Evolutionary conservation across 129 eudicot species (phyloP), one percentile per base, ranked within the genome.

Genomic region (Deinandra increscens): DNA sequence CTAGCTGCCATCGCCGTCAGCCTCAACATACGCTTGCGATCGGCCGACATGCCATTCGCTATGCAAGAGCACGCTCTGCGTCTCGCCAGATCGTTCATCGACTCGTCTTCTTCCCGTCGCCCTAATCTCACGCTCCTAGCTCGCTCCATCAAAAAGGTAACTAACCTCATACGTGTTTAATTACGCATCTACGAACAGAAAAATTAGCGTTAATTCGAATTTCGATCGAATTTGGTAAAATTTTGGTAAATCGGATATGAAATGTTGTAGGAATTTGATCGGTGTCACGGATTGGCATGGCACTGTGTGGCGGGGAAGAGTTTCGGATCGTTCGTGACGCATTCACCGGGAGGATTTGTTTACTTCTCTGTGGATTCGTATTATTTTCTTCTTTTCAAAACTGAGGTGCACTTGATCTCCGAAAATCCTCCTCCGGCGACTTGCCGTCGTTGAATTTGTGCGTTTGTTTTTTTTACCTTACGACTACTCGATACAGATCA

Each of bases 291-390:
- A 66, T 79, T 75, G 68, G 93, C 87, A 45, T 91, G 97, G 97
- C 97, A 91, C 82, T 91, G 97, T 70, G 79, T 91, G 54, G 97
- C 84, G 12, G 97, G 97, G 39, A 91, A 88, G 88, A 91, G 97
- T 82, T 88, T 85, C 44, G 96, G 96, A 43, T 91, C 97, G 38
- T 91, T 75, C 15, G 91, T 91, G 61, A 86, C 97, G 1, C 88
- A 88, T 72, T 80, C 97, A 37, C 85, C 88, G 0, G 96, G 97
- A 3, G 96, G 97, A 36, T 88, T 91, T 67, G 67, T 91, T 36
- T 91, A 91, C 61, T 91, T 85, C 74, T 86, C 96, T 7, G 61
- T 74, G 42, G 96, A 88, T 33, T 67, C 85, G 9, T 83, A 84
- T 45, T 88, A 75, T 11, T 75, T 85, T 66, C 97, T 91, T 26